Base-by-base conservation (phyloP, 2,329 filamentous ascomycete species). In the Exophiala oligosperma region DNA sequence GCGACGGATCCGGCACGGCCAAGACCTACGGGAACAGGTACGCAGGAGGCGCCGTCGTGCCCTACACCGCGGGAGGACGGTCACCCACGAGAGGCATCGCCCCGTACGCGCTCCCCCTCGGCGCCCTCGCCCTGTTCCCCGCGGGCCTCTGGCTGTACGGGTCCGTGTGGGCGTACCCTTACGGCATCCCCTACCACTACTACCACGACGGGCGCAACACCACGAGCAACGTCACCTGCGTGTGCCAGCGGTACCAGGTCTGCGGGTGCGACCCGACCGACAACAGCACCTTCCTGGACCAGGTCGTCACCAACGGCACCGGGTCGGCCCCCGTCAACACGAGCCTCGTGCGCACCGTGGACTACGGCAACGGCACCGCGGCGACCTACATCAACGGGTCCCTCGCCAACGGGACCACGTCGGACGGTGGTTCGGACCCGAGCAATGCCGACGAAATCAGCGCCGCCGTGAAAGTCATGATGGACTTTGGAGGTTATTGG, bases 231-330 rank as follows among this genome's bases (percentile, higher is more conserved):
- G 79, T 86, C 5, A 71, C 77, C 2, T 87, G 84, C 17, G 17
- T 17, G 17, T 17, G 17, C 17, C 17, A 17, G 17, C 17, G 17
- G 17, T 17, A 17, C 64, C 71, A 69, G 17, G 75, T 77, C 35
- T 87, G 84, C 66, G 82, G 83, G 3, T 87, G 84, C 66, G 84
- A 86, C 56, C 72, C 78, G 41, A 77, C 75, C 61, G 71, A 71
- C 43, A 77, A 79, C 59, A 65, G 66, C 47, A 77, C 73, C 1
- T 78, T 75, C 60, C 69, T 78, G 56, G 66, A 75, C 46, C 70
- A 72, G 11, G 59, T 79, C 1, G 70, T 80, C 60, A 73, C 76
- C 49, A 74, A 76, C 35, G 75, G 71, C 2, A 67, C 70, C 37
- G 70, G 71, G 0, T 65, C 63, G 8, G 52, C 65, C 23, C 69